These are phyloP conservation scores for Cordyceps tenuipes DNA, from an alignment of 2,329 filamentous ascomycete species.

Conservation along the genomic window DNA sequence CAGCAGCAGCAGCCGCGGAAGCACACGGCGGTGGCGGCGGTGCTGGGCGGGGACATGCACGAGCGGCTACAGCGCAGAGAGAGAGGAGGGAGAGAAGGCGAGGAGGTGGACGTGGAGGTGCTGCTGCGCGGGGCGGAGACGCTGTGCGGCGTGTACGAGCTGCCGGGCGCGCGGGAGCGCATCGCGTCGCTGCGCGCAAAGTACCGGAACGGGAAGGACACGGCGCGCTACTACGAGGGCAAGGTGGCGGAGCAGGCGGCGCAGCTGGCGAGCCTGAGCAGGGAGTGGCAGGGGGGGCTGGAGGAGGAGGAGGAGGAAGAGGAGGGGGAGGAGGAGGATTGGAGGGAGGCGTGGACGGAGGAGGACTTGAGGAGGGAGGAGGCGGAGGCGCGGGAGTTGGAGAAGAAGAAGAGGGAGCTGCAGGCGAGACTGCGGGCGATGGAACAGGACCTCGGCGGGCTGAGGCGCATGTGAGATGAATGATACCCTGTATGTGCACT, in stretches of 20 bases:
- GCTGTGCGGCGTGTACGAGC: constrained; percentile 77
- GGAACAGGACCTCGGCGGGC: constrained; percentile 47
- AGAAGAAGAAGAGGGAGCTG: constrained; percentile 47
- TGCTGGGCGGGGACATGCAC: constrained; percentile 80
- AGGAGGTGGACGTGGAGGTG: constrained; percentile 79
- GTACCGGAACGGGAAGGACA: constrained; percentile 62
- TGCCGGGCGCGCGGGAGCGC: constrained; percentile 68
- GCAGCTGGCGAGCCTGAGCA: constrained; percentile 66
- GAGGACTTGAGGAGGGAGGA: constrained; percentile 63
- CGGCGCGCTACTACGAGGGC: constrained; percentile 71
- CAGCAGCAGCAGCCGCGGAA: constrained; percentile 43
- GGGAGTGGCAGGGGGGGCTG: constrained; percentile 47
- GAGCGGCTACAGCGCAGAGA: constrained; percentile 62
- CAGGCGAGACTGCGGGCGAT: constrained; percentile 44
- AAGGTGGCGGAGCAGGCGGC: constrained; percentile 69
- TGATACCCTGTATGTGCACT: background rate
- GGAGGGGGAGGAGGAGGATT: constrained; percentile 34
- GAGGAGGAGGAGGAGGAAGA: constrained; percentile 46
- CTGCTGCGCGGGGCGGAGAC: constrained; percentile 82
- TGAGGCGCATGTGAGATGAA: constrained; percentile 35
- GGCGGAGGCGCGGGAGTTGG: constrained; percentile 52
- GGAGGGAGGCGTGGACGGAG: constrained; percentile 47
- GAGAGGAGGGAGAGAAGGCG: constrained; percentile 25
- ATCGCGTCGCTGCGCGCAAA: constrained; percentile 66
- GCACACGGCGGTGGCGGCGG: constrained; percentile 81